Base-by-base conservation (phyloP, 164 flowering plant genomes). In the Euptelea pleiosperma region DNA sequence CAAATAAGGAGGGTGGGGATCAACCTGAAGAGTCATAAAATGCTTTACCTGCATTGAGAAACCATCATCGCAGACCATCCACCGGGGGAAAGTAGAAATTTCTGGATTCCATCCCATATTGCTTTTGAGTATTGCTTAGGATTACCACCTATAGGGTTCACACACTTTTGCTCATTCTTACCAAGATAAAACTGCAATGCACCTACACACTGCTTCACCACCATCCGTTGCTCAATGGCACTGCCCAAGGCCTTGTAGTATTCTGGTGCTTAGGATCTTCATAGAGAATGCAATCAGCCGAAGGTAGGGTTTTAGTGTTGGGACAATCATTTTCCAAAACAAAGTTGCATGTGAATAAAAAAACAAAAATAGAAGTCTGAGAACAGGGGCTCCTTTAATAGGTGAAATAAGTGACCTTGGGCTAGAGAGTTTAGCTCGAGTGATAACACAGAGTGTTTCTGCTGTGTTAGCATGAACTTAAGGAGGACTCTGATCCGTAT, bases 141-240 rank as follows among this genome's bases (percentile, higher is more conserved):
- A 55, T 73, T 75, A 44, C 81, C 80, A 57, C 79, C 82, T 5
- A 85, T 58, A 31, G 82, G 86, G 61, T 89, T 85, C 41, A 79
- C 82, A 66, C 95, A 92, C 50, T 78, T 77, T 36, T 29, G 56
- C 52, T 82, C 84, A 66, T 79, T 79, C 69, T 75, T 85, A 40
- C 76, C 74, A 62, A 77, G 73, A 71, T 85, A 92, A 9, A 79
- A 53, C 55, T 75, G 75, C 40, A 81, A n/a, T 6, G 70, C 61
- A 67, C 91, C 91, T 57, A 75, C 16, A 25, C 57, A 77, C 40
- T 70, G 87, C 64, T 66, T 72, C 67, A 73, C 76, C 30, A 89
- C 78, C 83, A 83, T 77, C 48, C 82, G 70, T 8, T 85, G 85
- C 75, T 86, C 81, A 28, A 84, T 43, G 6, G 95, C 92, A 70